Conservation (phyloP, 768 basidiomycete genomes). For the Rossbeevera mucosa region DNA sequence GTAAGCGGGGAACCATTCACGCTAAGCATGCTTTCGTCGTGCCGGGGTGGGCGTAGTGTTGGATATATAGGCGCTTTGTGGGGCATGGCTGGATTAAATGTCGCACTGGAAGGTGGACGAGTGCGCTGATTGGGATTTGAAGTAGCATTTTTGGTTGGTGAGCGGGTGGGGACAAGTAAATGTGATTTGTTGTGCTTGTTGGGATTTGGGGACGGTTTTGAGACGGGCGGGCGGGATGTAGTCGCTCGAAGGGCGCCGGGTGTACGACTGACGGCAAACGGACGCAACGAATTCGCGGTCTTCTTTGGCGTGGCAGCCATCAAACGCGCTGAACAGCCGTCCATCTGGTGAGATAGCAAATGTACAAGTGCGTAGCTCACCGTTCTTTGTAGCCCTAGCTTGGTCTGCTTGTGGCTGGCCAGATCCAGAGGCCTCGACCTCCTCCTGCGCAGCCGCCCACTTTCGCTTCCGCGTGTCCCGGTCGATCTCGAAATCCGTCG, state of each 20-base stretch:
- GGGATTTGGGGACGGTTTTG: conserved; percentile 33
- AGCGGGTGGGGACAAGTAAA: conserved; percentile 35
- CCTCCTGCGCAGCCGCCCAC: conserved; percentile 63
- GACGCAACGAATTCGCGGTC: conserved; percentile 40
- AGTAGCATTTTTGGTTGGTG: conserved; percentile 43
- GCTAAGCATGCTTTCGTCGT: conserved; percentile 75
- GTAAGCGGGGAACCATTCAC: conserved; percentile 79
- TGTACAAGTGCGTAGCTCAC: conserved; percentile 28
- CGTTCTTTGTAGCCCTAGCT: conserved; percentile 51
- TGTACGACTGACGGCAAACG: conserved; percentile 39
- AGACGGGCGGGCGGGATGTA: conserved; percentile 26
- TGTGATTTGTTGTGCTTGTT: conserved; percentile 29
- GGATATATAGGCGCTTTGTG: conserved; percentile 39
- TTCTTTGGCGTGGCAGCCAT: conserved; percentile 50
- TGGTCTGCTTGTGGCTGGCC: conserved; percentile 25
- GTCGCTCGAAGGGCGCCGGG: conserved; percentile 35
- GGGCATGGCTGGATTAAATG: conserved; percentile 67
- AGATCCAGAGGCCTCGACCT: conserved; percentile 41
- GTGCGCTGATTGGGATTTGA: conserved; percentile 16
- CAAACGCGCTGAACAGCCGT: conserved; percentile 36
- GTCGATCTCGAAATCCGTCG: conserved; percentile 57
- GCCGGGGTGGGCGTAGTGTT: conserved; percentile 60
- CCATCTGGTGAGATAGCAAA: not conserved
- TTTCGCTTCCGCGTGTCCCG: conserved; percentile 70
- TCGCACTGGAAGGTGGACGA: conserved; percentile 55